Conservation (phyloP, 192 early-diverging fungal species). For the Dissophora ornata region DNA sequence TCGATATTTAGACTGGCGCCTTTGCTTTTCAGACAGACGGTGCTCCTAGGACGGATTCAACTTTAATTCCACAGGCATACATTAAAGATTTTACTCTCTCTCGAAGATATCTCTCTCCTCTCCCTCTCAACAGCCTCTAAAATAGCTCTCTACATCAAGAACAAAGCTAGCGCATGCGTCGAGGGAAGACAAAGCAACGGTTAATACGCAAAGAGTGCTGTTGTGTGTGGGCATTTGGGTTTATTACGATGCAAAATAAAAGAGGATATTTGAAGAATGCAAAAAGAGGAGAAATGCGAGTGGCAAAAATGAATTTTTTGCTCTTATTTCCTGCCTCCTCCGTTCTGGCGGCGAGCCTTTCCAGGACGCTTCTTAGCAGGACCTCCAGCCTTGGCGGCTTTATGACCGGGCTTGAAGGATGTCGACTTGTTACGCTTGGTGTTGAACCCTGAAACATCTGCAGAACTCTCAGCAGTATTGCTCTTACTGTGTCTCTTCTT, state of each 20-base stretch:
- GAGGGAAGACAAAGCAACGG: too few species aligned
- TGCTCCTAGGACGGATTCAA: conserved; percentile 84
- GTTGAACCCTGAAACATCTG: conserved; percentile 77
- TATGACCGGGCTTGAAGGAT: conserved; percentile 34
- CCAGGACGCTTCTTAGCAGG: conserved; percentile 50
- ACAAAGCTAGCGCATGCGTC: too few species aligned
- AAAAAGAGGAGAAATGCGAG: too few species aligned
- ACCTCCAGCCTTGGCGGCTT: conserved; percentile 28
- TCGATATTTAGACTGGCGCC: conserved; percentile 79
- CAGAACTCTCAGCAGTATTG: conserved; percentile 81
- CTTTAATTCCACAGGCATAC: conserved; percentile 66
- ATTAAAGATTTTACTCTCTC: too few species aligned
- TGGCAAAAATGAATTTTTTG: too few species aligned
- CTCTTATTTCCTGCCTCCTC: conserved; percentile 33
- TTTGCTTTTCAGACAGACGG: conserved; percentile 81
- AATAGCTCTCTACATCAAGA: too few species aligned
- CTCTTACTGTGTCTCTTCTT: conserved; percentile 79
- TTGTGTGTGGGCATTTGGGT: too few species aligned
- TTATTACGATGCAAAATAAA: too few species aligned
- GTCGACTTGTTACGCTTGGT: conserved; percentile 55
- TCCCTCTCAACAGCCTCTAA: too few species aligned
- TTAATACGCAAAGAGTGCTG: too few species aligned
- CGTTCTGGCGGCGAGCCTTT: conserved; percentile 56
- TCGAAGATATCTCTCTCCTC: too few species aligned
- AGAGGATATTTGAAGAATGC: too few species aligned